Evolutionary conservation across 352 stramenopile species (phyloP).

Genomic region (Phytophthora idaei): DNA sequence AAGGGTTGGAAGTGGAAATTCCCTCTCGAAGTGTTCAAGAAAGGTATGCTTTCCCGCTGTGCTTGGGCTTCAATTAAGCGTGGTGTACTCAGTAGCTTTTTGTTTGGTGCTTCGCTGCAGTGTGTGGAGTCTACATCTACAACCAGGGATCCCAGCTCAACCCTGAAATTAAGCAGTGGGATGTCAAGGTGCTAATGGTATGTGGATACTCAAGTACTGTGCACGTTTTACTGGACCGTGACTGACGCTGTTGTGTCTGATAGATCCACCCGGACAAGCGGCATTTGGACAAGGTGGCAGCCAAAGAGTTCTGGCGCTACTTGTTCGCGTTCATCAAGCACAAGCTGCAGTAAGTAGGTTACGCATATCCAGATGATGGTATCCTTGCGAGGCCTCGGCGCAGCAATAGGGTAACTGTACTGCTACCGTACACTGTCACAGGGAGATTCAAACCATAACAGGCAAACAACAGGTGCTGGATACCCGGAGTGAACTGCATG

Average conservation of each 20-base stretch:
- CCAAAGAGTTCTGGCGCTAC: slow-evolving; percentile 91
- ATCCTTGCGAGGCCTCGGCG: neutral
- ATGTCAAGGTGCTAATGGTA: slow-evolving; percentile 91
- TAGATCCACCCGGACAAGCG: slow-evolving; percentile 91
- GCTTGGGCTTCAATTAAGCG: neutral
- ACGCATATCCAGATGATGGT: slow-evolving; percentile 4
- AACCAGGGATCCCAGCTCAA: slow-evolving; percentile 80
- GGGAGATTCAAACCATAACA: slow-evolving; percentile 8
- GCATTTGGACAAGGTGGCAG: slow-evolving; percentile 90
- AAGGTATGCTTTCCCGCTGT: slow-evolving; percentile 48
- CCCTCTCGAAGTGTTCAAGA: slow-evolving; percentile 91
- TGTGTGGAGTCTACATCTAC: slow-evolving; percentile 87
- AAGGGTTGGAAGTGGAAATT: slow-evolving; percentile 95
- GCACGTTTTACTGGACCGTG: neutral
- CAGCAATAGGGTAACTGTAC: slow-evolving; percentile 9
- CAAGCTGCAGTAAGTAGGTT: slow-evolving; percentile 66
- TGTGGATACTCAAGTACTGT: neutral
- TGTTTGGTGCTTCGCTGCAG: slow-evolving; percentile 31
- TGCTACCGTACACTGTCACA: slow-evolving; percentile 1
- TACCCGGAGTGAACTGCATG: slow-evolving; percentile 2
- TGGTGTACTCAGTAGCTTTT: slow-evolving; percentile 4
- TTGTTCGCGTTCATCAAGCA: slow-evolving; percentile 88
- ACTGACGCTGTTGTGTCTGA: slow-evolving; percentile 1
- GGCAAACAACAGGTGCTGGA: slow-evolving; percentile 13
- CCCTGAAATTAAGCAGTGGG: slow-evolving; percentile 89